Conservation (phyloP, 208 protist genomes). For the Trypanosoma lewisi region DNA sequence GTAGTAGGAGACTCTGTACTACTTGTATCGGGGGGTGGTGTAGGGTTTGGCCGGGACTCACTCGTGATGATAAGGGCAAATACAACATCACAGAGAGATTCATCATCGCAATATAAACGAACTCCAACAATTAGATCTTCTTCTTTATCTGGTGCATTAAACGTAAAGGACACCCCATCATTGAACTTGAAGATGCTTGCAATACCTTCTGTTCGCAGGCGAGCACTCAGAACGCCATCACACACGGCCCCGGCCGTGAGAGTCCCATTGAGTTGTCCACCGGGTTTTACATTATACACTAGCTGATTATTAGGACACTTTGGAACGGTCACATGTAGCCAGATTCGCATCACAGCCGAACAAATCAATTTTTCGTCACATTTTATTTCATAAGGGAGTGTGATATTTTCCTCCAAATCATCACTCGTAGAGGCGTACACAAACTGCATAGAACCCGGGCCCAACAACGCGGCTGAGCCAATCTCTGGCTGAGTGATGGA, state of each 20-base stretch:
- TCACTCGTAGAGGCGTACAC: conserved; percentile 22
- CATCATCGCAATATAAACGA: conserved; percentile 44
- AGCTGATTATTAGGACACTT: conserved; percentile 17
- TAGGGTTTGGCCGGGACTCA: conserved; percentile 21
- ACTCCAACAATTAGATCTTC: conserved; percentile 31
- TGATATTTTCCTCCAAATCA: conserved; percentile 11
- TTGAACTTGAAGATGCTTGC: conserved; percentile 8
- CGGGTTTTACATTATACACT: conserved; percentile 21
- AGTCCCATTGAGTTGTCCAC: conserved; percentile 20
- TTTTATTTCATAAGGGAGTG: conserved; percentile 28
- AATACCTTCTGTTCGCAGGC: conserved; percentile 5
- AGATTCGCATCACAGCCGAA: conserved; percentile 30
- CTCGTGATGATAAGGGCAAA: conserved; percentile 42
- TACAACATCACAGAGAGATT: conserved; percentile 39
- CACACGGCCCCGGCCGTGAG: conserved; percentile 14
- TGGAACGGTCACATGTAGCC: conserved; percentile 17
- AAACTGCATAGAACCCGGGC: conserved; percentile 17
- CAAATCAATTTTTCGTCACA: conserved; percentile 30
- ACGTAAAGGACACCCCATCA: conserved; percentile 34
- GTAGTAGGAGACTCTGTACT: conserved; percentile 4
- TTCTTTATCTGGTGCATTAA: conserved; percentile 43
- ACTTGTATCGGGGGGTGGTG: conserved; percentile 13
- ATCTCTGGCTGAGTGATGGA: conserved; percentile 17
- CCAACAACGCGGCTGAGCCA: conserved; percentile 15
- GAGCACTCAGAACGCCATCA: conserved; percentile 13